Base-by-base conservation (phyloP, 192 early-diverging fungal species). In the Entomortierella lignicola region DNA sequence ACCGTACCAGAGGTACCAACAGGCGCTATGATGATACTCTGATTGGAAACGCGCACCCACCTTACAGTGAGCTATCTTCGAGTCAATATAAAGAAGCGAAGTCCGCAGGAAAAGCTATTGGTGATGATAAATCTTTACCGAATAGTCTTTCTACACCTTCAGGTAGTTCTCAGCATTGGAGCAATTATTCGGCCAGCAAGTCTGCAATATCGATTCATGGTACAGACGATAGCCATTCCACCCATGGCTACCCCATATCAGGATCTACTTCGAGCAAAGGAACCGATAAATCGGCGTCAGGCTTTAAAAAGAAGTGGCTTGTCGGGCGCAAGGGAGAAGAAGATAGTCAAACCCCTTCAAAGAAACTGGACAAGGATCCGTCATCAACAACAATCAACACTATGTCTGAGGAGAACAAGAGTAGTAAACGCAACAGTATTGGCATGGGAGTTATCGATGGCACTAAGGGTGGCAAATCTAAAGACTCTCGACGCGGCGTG, bases 271-370 rank as follows among this genome's bases (percentile, higher is more conserved):
- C 18, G 2, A 29, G 53, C 20, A 31, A 31, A 30, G 29, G 18
- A 8, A 39, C 37, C 2, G 52, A 55, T 1, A 66, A 55, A 55
- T 26, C 37, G 0, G 43, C 56, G 7, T 21, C 55, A 7, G 55
- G 47, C 0, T 72, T 62, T 26, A 27, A 30, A 21, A 64, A 21
- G 26, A 72, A 72, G 47, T 72, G 71, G 71, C 71, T 72, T 13
- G 20, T 56, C 8, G 29, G 71, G 25, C 71, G 71, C 8, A 72
- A 72, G 41, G 21, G 29, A 4, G 21, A 52, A 10, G 67, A 69
- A 1, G 32, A 3, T 15, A 57, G 60, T 30, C 67, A 58, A 18
- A 29, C 20, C 5, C 30, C 66, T n/a, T 55, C 60, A n/a, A 64
- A 53, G 62, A 37, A 53, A 18, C n/a, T 53, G 5, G 62, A 39